Percentiles rank a stretch among this genome's conserved stretches.
Evolutionary conservation across 441 rosid genomes (phyloP).

Genomic region (Arabidopsis hybrid): DNA sequence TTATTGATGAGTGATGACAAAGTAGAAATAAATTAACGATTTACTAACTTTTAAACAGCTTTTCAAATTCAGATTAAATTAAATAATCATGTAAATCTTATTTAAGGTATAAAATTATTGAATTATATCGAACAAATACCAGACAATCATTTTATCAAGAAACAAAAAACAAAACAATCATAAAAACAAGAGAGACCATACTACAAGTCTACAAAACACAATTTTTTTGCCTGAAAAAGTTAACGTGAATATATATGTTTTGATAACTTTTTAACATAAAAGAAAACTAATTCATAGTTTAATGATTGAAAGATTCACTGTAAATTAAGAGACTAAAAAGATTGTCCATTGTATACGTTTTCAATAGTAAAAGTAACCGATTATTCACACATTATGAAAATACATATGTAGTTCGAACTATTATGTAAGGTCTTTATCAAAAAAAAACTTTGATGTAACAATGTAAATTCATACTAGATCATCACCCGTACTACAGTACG

Average conservation of each 20-base stretch:
- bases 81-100: neutral
- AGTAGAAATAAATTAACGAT: neutral
- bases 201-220: neutral
- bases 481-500: too few species aligned
- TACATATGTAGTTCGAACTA: too few species aligned
- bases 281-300: neutral
- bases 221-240: neutral
- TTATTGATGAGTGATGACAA: conserved; percentile 6
- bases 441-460: too few species aligned
- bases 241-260: neutral
- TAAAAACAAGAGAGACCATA: neutral
- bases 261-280: neutral
- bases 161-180: neutral
- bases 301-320: neutral
- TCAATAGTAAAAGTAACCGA: too few species aligned
- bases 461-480: too few species aligned
- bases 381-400: too few species aligned
- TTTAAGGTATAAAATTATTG: neutral
- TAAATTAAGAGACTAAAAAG: neutral
- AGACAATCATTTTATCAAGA: too few species aligned
- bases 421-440: too few species aligned
- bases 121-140: neutral
- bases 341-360: too few species aligned
- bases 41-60: neutral
- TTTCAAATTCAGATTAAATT: neutral